Evolutionary conservation across 202 grass and related monocot species (phyloP).

Genomic region (Alloteropsis angusta): DNA sequence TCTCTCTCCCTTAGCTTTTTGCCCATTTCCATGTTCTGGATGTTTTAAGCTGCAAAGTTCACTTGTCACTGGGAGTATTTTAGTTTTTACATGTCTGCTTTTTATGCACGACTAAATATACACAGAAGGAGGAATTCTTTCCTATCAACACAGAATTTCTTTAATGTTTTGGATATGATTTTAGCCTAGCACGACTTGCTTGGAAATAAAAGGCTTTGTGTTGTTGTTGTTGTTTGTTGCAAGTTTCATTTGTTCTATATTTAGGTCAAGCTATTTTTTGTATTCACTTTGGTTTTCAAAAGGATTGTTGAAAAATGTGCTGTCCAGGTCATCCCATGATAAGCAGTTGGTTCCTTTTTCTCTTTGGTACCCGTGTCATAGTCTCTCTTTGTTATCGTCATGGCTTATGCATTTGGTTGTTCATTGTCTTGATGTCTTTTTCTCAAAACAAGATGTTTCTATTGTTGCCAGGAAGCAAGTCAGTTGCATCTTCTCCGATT

Average conservation of each 20-base stretch:
- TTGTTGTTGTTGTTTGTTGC: neutral
- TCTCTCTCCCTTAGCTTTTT: neutral
- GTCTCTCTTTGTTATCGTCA: neutral
- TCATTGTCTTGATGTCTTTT: neutral
- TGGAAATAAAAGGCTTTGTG: neutral
- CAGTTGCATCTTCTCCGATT: conserved; percentile 55
- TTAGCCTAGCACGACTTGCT: neutral
- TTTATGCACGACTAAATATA: neutral
- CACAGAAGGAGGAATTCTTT: conserved; percentile 10
- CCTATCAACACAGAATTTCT: neutral
- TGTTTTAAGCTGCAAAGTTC: neutral
- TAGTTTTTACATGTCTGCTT: neutral
- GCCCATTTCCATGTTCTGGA: neutral
- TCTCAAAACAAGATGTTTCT: conserved; percentile 27
- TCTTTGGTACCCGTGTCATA: neutral
- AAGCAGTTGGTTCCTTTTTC: neutral
- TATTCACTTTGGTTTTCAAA: conserved; percentile 5
- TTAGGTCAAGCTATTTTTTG: conserved; percentile 9
- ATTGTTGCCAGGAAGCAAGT: conserved; percentile 51
- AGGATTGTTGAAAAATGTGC: neutral
- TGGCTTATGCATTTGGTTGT: neutral
- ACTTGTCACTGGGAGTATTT: neutral
- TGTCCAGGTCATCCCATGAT: neutral
- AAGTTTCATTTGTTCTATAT: neutral
- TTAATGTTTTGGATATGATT: neutral